Evolutionary conservation across 345 rosid genomes (phyloP), one percentile per base, ranked within the genome.

Genomic region (Eucalyptus sideroxylon): DNA sequence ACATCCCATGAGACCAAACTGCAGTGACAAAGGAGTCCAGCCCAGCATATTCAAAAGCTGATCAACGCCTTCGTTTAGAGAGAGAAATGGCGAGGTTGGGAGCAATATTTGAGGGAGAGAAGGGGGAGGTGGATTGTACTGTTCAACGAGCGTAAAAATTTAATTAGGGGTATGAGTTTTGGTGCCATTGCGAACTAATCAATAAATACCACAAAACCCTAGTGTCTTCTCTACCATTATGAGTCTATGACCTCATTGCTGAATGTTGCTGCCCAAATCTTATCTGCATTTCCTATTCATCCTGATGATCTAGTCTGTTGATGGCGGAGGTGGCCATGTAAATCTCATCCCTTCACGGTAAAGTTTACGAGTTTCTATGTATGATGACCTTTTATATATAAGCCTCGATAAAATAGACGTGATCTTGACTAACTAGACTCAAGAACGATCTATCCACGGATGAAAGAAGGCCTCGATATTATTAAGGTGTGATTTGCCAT

Each of bases 381-480:
- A 65, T 4, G 37, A 65, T 65, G 72, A 2, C 9, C 72, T 7
- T 65, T 15, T 65, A 9, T n/a, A n/a, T n/a, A 65, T 7, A 30
- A 65, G 72, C 4, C 72, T 30, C 16, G 3, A 65, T 9, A 65
- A 65, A 16, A n/a, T 65, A 30, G 72, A 30, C 5, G 5, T 4
- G 19, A 65, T 65, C 31, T 16, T 13, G 34, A 14, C 8, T n/a
- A 65, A n/a, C 50, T 49, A 49, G 50, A 49, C 0, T 49, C 16
- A 49, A 49, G 6, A 49, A 49, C 6, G 0, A 49, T 49, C 50
- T 49, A 0, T 49, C 6, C 0, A 1, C 50, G 16, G 50, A 49
- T 49, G 1, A 49, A 49, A 49, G 50, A 49, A 49, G 1, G 50
- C 50, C 50, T 16, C 50, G 13, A 49, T 49, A 49, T 49, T 49